Base-by-base conservation (phyloP, 805 yeast species). In the Blastobotrys terrestris region DNA sequence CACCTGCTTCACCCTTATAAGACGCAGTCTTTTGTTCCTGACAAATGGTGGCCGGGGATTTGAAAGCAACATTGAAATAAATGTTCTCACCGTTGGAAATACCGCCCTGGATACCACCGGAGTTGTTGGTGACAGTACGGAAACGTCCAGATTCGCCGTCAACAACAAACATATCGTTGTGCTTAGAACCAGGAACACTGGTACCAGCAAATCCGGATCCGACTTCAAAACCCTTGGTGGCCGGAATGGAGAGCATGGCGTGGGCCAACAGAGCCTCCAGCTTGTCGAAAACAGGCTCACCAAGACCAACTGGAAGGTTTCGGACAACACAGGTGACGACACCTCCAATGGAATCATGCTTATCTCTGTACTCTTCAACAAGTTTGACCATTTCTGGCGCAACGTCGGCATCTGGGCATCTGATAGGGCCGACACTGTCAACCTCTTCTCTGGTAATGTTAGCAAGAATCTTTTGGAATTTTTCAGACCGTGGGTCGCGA, bases 71-170 rank as follows among this genome's bases (percentile, higher is more conserved):
- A 21, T 87, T 85, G 71, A 94, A 94, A 75, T 86, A 94, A 65
- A 94, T 87, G 72, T 87, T 78, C 72, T 94, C 99, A 62, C 99
- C 99, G 67, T 94, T 94, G 50, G 96, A 75, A 66, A 94, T 94
- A 66, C 99, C 99, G 66, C 99, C 99, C 76, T 94, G 99, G 58
- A 90, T 81, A 73, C 99, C 99, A 63, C 98, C 99, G 15, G 96
- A 87, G 71, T 85, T 83, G 75, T 94, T 94, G 16, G 98, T 91
- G 62, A 69, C 77, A 21, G 99, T 94, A 70, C 92, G 85, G 66
- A 94, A 76, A 64, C 77, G 78, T 22, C 83, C 81, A 11, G 78
- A 67, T 21, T 75, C 75, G 53, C 76, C 81, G 62, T 82, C 88
- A 58, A 69, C 77, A 65, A 72, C 74, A 59, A 94, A 94, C 31